These are phyloP conservation scores for Trichoderma aggressivum DNA, from an alignment of 2,329 filamentous ascomycete genomes.

Conservation along the genomic window DNA sequence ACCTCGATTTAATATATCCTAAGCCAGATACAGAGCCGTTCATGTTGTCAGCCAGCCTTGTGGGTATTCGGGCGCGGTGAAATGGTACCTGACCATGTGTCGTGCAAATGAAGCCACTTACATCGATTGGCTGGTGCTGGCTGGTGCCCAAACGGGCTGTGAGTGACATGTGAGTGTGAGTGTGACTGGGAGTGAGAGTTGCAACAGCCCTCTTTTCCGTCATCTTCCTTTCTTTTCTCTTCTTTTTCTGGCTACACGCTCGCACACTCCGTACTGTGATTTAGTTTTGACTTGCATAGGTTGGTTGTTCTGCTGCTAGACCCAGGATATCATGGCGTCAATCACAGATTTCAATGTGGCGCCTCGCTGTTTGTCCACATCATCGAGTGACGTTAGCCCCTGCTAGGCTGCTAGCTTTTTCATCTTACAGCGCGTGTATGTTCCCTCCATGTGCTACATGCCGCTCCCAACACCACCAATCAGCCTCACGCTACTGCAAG, in stretches of 20 bases:
- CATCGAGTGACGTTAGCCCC: constrained; percentile 21
- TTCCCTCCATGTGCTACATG: background rate
- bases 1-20: background rate
- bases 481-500: background rate
- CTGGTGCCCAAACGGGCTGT: background rate
- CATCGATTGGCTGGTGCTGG: background rate
- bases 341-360: constrained; percentile 3
- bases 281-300: background rate
- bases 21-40: background rate
- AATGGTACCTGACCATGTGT: background rate
- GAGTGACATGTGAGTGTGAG: background rate
- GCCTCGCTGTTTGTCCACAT: constrained; percentile 19
- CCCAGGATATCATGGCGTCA: background rate
- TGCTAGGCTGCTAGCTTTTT: constrained; percentile 13
- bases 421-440: background rate
- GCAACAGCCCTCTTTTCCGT: background rate
- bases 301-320: background rate
- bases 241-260: background rate
- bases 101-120: background rate
- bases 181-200: background rate
- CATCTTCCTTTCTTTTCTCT: background rate
- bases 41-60: background rate
- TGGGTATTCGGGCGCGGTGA: background rate
- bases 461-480: background rate
- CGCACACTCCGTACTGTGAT: background rate